These are phyloP conservation scores for Alternaria gaisen DNA, from an alignment of 2,329 filamentous ascomycete species.

Conservation along the genomic window DNA sequence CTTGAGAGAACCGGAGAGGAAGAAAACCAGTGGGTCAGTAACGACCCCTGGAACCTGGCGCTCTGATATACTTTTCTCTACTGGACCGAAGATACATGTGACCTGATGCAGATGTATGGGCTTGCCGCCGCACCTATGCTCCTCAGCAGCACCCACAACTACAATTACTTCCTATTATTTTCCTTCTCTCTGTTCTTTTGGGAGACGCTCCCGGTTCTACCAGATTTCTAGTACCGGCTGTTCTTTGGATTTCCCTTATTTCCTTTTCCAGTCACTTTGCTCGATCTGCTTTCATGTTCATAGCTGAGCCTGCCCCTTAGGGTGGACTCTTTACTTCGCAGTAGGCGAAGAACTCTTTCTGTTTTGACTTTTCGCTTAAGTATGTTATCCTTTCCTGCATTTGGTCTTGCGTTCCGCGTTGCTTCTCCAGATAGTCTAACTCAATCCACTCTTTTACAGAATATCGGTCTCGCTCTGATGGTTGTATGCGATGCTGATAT, in stretches of 20 bases:
- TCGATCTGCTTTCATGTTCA: neutral
- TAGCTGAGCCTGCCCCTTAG: neutral
- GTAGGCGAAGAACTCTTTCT: neutral
- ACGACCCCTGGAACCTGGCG: neutral
- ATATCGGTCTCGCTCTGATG: neutral
- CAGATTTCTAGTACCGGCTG: neutral
- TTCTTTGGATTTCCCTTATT: neutral
- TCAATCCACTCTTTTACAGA: slow-evolving; percentile 2
- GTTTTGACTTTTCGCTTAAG: neutral
- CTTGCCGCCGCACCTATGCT: neutral
- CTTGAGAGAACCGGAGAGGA: neutral
- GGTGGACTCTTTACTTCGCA: neutral
- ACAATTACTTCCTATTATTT: neutral
- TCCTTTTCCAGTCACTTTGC: neutral
- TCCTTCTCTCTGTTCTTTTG: neutral
- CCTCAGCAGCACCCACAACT: neutral
- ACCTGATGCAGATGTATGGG: neutral
- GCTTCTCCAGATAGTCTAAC: neutral
- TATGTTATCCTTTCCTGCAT: neutral
- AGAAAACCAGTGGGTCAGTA: neutral
- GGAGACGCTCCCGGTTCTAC: neutral
- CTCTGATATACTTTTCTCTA: neutral
- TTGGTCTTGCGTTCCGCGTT: neutral
- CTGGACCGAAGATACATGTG: neutral
- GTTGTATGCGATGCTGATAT: neutral